These are phyloP conservation scores for Kazachstania taianensis DNA, from an alignment of 805 yeast genomes.

Conservation along the genomic window DNA sequence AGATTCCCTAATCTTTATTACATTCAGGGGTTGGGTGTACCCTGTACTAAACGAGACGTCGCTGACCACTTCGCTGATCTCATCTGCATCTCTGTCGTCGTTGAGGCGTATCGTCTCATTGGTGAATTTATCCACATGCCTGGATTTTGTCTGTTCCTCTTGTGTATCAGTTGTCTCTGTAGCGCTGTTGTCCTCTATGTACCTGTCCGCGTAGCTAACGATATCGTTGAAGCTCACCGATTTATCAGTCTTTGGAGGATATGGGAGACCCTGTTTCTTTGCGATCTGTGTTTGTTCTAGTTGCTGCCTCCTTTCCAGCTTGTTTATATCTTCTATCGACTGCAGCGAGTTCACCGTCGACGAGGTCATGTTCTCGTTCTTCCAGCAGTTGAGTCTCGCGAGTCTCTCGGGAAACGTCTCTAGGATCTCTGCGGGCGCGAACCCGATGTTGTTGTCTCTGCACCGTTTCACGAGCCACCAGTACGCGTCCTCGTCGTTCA, in stretches of 20 bases:
- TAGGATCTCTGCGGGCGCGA: constrained; percentile 91
- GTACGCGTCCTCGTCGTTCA: constrained; percentile 85
- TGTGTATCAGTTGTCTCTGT: neutral
- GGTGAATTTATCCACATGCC: constrained; percentile 28
- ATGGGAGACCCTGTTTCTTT: constrained; percentile 1
- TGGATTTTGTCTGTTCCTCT: constrained; percentile 5
- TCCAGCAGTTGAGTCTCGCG: constrained; percentile 86
- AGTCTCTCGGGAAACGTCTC: constrained; percentile 87
- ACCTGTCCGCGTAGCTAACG: constrained; percentile 27
- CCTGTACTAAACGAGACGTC: constrained; percentile 28
- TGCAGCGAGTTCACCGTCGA: constrained; percentile 8
- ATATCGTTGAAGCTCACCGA: constrained; percentile 29
- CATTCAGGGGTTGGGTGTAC: constrained; percentile 20
- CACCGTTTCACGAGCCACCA: constrained; percentile 84
- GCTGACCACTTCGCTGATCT: constrained; percentile 25
- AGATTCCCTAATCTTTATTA: constrained; percentile 15
- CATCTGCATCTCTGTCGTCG: constrained; percentile 10
- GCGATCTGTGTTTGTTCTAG: constrained; percentile 1
- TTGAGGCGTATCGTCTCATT: constrained; percentile 28
- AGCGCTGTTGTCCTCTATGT: constrained; percentile 14
- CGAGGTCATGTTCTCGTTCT: constrained; percentile 55
- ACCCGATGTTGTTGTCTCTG: constrained; percentile 66
- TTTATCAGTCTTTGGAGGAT: constrained; percentile 14
- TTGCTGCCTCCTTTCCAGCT: constrained; percentile 4
- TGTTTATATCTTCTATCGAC: constrained; percentile 5